phyloP scores from a whole-genome alignment of 176 grass and related monocot species.

The Poa pratensis region DNA sequence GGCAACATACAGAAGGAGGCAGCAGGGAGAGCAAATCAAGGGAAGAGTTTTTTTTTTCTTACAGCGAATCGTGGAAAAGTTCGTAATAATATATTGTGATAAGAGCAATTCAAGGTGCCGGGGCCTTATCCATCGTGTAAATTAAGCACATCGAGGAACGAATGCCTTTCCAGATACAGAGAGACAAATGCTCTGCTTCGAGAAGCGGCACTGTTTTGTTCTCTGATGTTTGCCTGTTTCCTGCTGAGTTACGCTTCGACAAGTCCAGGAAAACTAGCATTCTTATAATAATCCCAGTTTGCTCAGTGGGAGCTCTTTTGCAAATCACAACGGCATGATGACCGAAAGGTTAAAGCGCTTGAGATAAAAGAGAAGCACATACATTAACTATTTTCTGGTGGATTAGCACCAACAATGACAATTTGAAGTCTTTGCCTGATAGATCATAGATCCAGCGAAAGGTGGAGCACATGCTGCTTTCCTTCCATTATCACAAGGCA shows the following conservation, averaged over 20 bases:
- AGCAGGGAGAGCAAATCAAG: background rate
- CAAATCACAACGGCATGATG: background rate
- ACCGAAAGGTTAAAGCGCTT: background rate
- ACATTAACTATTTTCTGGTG: no score
- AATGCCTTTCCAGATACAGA: background rate
- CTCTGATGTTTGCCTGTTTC: slow-evolving; percentile 35
- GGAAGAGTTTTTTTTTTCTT: no score
- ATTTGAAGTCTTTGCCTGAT: background rate
- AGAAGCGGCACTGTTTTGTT: slow-evolving; percentile 42
- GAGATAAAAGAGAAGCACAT: background rate
- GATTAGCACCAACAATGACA: no score
- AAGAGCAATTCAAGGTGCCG: background rate
- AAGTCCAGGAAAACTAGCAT: background rate
- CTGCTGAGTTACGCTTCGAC: slow-evolving; percentile 15
- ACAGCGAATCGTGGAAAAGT: no score
- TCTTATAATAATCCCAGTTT: no score
- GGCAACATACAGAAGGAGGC: background rate
- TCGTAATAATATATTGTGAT: no score
- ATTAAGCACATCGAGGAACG: slow-evolving; percentile 29
- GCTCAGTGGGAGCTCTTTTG: background rate
- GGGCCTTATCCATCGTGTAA: background rate
- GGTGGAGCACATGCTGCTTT: background rate
- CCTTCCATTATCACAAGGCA: no score
- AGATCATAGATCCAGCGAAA: slow-evolving; percentile 19
- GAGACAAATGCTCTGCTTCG: slow-evolving; percentile 22